phyloP scores from a whole-genome alignment of 2,329 filamentous ascomycete genomes.

The Monosporascus ibericus region DNA sequence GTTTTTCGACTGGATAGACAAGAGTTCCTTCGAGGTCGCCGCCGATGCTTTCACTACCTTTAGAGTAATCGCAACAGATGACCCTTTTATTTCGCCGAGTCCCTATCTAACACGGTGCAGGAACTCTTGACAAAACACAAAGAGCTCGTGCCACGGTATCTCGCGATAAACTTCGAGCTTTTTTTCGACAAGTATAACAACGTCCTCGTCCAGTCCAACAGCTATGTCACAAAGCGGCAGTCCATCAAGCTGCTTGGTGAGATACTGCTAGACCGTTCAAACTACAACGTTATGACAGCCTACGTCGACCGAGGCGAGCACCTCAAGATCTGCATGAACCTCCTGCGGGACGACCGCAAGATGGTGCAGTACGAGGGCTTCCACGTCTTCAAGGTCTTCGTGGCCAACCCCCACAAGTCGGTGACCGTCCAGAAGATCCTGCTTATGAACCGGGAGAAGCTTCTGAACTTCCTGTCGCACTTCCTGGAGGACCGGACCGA shows the following conservation, averaged over 20 bases:
- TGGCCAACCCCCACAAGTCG: slow-evolving; percentile 98
- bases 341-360: slow-evolving; percentile 88
- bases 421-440: slow-evolving; percentile 90
- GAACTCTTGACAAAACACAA: slow-evolving; percentile 95
- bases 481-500: slow-evolving; percentile 94
- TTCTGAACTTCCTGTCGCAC: slow-evolving; percentile 80
- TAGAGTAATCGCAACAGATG: slow-evolving; percentile 49
- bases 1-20: slow-evolving; percentile 97
- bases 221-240: slow-evolving; percentile 96
- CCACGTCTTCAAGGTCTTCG: slow-evolving; percentile 99
- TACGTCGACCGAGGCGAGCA: slow-evolving; percentile 95
- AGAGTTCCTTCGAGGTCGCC: slow-evolving; percentile 91
- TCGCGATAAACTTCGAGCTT: slow-evolving; percentile 82
- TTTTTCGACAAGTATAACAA: slow-evolving; percentile 92
- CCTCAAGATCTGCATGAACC: slow-evolving; percentile 96
- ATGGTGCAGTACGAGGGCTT: slow-evolving; percentile 99
- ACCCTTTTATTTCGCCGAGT: neutral
- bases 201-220: slow-evolving; percentile 81
- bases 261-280: slow-evolving; percentile 86
- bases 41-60: slow-evolving; percentile 98
- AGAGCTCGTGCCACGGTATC: slow-evolving; percentile 78
- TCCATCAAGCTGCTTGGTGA: slow-evolving; percentile 96
- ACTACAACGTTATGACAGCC: slow-evolving; percentile 96
- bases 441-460: slow-evolving; percentile 89
- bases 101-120: slow-evolving; percentile 36